Evolutionary conservation across 2,329 filamentous ascomycete genomes (phyloP).

Genomic region (Aspergillus sclerotialis): DNA sequence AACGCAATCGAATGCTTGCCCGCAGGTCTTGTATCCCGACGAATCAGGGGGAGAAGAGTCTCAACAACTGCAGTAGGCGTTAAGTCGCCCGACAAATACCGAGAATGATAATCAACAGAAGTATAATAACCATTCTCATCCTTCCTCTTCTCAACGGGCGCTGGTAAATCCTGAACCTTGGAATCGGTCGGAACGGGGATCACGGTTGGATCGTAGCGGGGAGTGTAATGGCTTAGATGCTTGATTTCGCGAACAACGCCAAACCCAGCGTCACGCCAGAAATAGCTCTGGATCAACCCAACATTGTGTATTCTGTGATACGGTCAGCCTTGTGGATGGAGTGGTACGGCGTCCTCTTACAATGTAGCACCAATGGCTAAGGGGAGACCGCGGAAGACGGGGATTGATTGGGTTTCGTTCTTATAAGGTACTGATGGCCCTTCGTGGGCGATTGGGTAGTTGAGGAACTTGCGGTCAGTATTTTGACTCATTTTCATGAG

Average conservation of each 20-base stretch:
- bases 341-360: conserved; percentile 37
- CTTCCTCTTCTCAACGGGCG: conserved; percentile 29
- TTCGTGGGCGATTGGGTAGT: conserved; percentile 33
- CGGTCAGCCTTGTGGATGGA: conserved; percentile 1
- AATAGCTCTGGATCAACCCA: conserved; percentile 53
- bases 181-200: conserved; percentile 33
- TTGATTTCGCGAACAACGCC: conserved; percentile 48
- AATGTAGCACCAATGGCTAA: conserved; percentile 56
- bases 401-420: conserved; percentile 55
- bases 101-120: conserved; percentile 66
- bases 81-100: conserved; percentile 62
- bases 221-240: conserved; percentile 47
- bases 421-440: conserved; percentile 39
- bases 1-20: conserved; percentile 66
- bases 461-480: conserved; percentile 18
- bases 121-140: conserved; percentile 53
- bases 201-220: conserved; percentile 53
- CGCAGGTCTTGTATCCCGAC: conserved; percentile 47
- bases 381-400: conserved; percentile 59
- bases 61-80: conserved; percentile 69
- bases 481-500: conserved; percentile 13
- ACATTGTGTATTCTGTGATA: conserved; percentile 49
- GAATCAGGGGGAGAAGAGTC: conserved; percentile 63
- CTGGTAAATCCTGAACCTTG: conserved; percentile 14
- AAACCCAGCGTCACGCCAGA: conserved; percentile 70